Evolutionary conservation across 2,329 filamentous ascomycete genomes (phyloP).

Genomic region (Colletotrichum incanum): DNA sequence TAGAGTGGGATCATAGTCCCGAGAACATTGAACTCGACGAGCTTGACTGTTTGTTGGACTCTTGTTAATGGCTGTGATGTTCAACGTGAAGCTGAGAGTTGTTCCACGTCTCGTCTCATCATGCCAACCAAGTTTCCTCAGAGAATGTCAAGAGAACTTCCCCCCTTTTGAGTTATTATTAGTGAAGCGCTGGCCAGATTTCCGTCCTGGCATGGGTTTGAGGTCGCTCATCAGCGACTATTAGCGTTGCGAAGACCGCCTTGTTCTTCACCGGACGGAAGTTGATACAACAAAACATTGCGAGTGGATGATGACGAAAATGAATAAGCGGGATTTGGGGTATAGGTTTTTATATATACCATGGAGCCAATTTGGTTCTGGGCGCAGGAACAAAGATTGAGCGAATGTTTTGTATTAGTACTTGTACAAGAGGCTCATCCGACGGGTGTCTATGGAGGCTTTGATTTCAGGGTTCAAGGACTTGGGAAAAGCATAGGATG

Average conservation of each 20-base stretch:
- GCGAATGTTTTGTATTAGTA: conserved; percentile 17
- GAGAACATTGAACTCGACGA: conserved; percentile 95
- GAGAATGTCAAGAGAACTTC: not conserved
- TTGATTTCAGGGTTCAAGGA: conserved; percentile 1
- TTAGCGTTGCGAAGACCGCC: not conserved
- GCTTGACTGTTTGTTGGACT: conserved; percentile 88
- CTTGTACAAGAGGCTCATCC: conserved; percentile 21
- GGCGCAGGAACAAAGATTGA: not conserved
- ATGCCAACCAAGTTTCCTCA: not conserved
- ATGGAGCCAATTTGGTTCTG: not conserved
- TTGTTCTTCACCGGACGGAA: not conserved
- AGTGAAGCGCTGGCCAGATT: not conserved
- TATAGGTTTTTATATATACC: not conserved
- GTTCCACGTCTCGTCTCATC: conserved; percentile 10
- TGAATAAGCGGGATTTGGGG: not conserved
- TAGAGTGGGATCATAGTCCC: conserved; percentile 80
- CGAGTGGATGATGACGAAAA: not conserved
- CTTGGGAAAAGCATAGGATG: conserved; percentile 5
- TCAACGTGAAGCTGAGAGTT: conserved; percentile 26
- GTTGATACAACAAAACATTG: not conserved
- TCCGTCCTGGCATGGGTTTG: not conserved
- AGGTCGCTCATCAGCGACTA: not conserved
- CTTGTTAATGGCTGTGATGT: conserved; percentile 66
- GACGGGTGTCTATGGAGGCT: conserved; percentile 2
- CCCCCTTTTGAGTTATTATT: not conserved